A percentile compares a stretch with the other conserved stretches of the same genome.
These are phyloP conservation scores for Calonectria ilicicola DNA, from an alignment of 2,329 filamentous ascomycete species.

Conservation along the genomic window DNA sequence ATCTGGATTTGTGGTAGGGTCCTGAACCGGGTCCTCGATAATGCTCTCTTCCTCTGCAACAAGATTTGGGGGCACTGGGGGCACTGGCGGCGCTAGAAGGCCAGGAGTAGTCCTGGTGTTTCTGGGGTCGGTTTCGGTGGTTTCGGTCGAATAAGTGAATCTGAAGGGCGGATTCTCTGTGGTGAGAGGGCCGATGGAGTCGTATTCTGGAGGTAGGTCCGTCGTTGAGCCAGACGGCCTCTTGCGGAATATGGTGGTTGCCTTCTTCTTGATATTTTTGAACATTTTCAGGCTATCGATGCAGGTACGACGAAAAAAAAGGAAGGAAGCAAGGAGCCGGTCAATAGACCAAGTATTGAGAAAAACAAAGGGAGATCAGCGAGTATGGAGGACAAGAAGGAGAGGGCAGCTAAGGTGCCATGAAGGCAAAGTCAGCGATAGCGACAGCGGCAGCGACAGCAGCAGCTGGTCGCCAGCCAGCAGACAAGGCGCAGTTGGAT, in stretches of 20 bases:
- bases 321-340: background rate
- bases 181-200: background rate
- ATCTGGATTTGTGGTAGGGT: constrained; percentile 5
- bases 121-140: background rate
- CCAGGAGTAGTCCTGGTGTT: background rate
- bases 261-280: constrained; percentile 38
- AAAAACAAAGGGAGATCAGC: background rate
- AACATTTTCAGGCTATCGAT: constrained; percentile 37
- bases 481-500: background rate
- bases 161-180: constrained; percentile 8
- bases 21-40: background rate
- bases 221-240: constrained; percentile 26
- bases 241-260: constrained; percentile 38
- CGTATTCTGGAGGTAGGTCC: constrained; percentile 22
- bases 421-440: background rate
- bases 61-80: constrained; percentile 13
- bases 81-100: no score
- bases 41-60: background rate
- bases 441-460: background rate
- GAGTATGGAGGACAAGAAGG: background rate
- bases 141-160: constrained; percentile 13
- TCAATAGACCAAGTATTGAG: background rate
- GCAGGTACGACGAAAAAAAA: background rate
- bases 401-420: background rate
- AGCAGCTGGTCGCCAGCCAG: background rate